Percentiles rank a stretch among this genome's conserved stretches.
phyloP scores from a whole-genome alignment of 176 grass and related monocot species.

The Alopecurus myosuroides region DNA sequence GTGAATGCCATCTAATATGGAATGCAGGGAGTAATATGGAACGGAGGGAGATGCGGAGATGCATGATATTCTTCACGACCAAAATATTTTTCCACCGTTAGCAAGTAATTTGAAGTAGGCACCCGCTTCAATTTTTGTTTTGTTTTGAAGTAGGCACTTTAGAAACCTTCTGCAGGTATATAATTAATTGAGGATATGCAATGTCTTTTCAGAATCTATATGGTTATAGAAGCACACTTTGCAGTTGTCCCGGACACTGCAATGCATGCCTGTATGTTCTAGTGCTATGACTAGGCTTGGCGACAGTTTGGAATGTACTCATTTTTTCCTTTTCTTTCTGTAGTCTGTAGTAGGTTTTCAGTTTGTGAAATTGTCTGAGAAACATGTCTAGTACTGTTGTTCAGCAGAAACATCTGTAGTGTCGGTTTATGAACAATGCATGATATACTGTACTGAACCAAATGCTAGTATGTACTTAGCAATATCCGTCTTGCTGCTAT shows the following conservation, averaged over 20 bases:
- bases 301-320: neutral
- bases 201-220: neutral
- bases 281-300: neutral
- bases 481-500: neutral
- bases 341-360: neutral
- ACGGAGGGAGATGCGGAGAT: neutral
- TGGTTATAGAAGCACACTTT: neutral
- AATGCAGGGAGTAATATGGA: too few species aligned
- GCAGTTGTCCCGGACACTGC: neutral
- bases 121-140: too few species aligned
- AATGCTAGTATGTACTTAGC: neutral
- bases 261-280: neutral
- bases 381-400: neutral
- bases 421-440: neutral
- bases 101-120: neutral
- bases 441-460: neutral
- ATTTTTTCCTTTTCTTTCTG: neutral
- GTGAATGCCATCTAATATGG: too few species aligned
- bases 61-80: neutral
- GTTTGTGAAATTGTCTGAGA: neutral
- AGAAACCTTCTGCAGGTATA: neutral
- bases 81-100: neutral
- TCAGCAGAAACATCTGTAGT: neutral
- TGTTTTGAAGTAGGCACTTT: too few species aligned
- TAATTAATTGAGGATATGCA: neutral